A percentile compares a stretch with the other conserved stretches of the same genome.
Evolutionary conservation across 805 yeast genomes (phyloP).

Genomic region (Zygosaccharomyces bailii): DNA sequence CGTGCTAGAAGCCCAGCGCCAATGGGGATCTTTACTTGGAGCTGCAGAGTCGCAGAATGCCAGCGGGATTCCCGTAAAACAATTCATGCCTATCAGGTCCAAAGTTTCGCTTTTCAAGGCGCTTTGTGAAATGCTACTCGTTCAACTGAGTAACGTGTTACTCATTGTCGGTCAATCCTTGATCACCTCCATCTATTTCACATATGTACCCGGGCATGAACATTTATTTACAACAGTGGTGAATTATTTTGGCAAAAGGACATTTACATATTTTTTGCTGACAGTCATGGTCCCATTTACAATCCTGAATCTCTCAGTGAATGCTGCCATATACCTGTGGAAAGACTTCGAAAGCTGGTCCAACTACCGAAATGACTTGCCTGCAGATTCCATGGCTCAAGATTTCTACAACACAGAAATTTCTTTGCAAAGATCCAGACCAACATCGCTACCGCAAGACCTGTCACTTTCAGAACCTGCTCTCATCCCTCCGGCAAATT

Average conservation of each 20-base stretch:
- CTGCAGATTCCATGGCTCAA: constrained; percentile 7
- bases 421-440: constrained; percentile 11
- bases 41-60: constrained; percentile 7
- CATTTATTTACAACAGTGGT: constrained; percentile 32
- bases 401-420: constrained; percentile 16
- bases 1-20: constrained; percentile 3
- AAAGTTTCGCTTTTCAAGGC: constrained; percentile 14
- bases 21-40: constrained; percentile 3
- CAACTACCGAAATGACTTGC: constrained; percentile 7
- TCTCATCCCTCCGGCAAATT: not conserved
- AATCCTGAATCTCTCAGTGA: constrained; percentile 18
- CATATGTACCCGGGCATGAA: constrained; percentile 39
- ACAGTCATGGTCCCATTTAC: constrained; percentile 35
- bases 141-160: constrained; percentile 21
- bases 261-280: constrained; percentile 31
- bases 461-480: constrained; percentile 4
- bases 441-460: not conserved
- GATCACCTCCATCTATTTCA: constrained; percentile 40
- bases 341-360: constrained; percentile 22
- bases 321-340: constrained; percentile 27
- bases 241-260: constrained; percentile 36
- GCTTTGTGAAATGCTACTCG: constrained; percentile 14
- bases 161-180: constrained; percentile 36
- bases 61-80: constrained; percentile 4
- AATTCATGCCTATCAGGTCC: constrained; percentile 10